Evolutionary conservation across 1,284 basidiomycete genomes (phyloP), one percentile per base, ranked within the genome.

Genomic region (Mycosarcoma maydis): DNA sequence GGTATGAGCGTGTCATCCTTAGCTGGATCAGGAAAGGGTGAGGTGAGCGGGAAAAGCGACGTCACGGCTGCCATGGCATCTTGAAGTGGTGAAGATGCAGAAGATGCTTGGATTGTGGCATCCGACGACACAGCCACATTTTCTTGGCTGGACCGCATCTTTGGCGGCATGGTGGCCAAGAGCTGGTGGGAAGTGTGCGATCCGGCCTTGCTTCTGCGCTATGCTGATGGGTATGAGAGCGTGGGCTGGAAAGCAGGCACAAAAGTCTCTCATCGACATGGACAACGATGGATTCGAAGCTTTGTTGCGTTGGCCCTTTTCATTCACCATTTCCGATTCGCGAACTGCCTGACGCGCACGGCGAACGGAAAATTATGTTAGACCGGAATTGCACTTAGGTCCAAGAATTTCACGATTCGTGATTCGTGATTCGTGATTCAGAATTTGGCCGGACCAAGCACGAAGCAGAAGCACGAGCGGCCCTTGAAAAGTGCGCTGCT

Each of bases 21-120:
- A 42, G 86, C 84, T 9, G 94, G 93, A 8, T 87, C 90, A 11
- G 95, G 95, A 44, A 90, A 85, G 10, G 95, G 94, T 46, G 87
- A 86, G 5, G 94, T 92, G 66, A 97, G 84, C 16, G 94, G 92
- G 77, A 97, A 92, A 19, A 79, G 59, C 11, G 56, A 51, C 33
- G 51, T 43, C 33, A 68, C 8, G 6, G 34, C 27, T 13, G 37
- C 26, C 45, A 68, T 23, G 26, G 61, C 51, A 37, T 58, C 61
- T 17, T 53, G 45, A 6, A 58, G 5, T 0, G 54, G 38, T 23
- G 61, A 42, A 11, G 50, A 38, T 13, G 24, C 10, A 11, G 41
- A 23, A 29, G 50, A 29, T 16, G 22, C 34, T 14, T 54, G 22
- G 13, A 23, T 38, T 9, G n/a, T 42, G 3, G 20, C 37, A 3